Evolutionary conservation across 257 asterid genomes (phyloP).

Genomic region (Gentiana macrophylla): DNA sequence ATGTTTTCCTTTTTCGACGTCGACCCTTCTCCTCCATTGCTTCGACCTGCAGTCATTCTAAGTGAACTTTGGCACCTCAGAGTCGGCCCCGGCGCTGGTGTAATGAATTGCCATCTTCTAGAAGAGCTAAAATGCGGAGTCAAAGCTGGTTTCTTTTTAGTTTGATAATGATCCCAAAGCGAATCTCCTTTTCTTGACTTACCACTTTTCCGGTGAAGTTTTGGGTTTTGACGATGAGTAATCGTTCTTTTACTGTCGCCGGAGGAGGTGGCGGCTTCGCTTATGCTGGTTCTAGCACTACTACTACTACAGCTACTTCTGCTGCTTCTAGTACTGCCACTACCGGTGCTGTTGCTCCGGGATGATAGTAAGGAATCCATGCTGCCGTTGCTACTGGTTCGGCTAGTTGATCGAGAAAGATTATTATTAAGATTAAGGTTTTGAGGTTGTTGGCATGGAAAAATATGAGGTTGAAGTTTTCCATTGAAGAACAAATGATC

Average conservation of each 20-base stretch:
- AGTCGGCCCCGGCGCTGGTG: conserved; percentile 49
- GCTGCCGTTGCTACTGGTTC: conserved; percentile 37
- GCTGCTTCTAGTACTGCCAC: conserved; percentile 56
- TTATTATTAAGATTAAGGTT: background rate
- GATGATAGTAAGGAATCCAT: conserved; percentile 54
- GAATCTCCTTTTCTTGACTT: background rate
- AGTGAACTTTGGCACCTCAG: conserved; percentile 32
- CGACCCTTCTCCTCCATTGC: conserved; percentile 13
- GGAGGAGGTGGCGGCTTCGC: conserved; percentile 5
- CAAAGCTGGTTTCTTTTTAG: conserved; percentile 12
- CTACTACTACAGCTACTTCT: conserved; percentile 71
- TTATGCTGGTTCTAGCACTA: conserved; percentile 3
- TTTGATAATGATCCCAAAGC: background rate
- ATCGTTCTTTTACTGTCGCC: conserved; percentile 11
- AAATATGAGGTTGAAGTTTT: conserved; percentile 54
- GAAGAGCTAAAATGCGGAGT: conserved; percentile 25
- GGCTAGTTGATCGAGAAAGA: conserved; percentile 47
- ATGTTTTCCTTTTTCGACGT: conserved; percentile 15
- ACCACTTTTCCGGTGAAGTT: background rate
- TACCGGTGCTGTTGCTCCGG: conserved; percentile 63
- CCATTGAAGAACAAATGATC: conserved; percentile 73
- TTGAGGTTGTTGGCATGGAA: conserved; percentile 26
- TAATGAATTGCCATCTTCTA: conserved; percentile 59
- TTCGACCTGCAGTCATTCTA: conserved; percentile 15
- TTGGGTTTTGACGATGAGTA: background rate